phyloP scores from a whole-genome alignment of 495 filamentous ascomycete species.

The Aspergillus cristatus region DNA sequence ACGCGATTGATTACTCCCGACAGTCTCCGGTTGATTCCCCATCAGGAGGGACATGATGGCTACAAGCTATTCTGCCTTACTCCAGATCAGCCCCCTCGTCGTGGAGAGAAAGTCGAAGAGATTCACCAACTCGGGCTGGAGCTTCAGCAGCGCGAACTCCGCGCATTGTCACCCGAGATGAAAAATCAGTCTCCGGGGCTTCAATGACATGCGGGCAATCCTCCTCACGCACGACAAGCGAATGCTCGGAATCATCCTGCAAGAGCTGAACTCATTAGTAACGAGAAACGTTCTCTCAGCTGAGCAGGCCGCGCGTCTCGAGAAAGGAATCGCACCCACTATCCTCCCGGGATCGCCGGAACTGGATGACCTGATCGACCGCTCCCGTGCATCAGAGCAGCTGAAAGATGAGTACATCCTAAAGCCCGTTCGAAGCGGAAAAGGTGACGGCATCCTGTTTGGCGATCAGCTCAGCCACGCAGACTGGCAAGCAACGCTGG shows the following conservation, averaged over 20 bases:
- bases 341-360: slow-evolving; percentile 14
- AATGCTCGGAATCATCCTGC: slow-evolving; percentile 31
- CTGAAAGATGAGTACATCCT: slow-evolving; percentile 24
- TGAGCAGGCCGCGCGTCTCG: slow-evolving; percentile 17
- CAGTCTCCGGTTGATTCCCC: slow-evolving; percentile 12
- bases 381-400: neutral
- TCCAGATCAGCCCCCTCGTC: neutral
- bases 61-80: slow-evolving; percentile 19
- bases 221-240: slow-evolving; percentile 38
- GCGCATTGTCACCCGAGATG: slow-evolving; percentile 17
- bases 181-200: slow-evolving; percentile 23
- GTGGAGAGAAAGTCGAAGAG: slow-evolving; percentile 22
- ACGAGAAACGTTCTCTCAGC: slow-evolving; percentile 12
- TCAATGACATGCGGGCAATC: slow-evolving; percentile 36
- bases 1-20: slow-evolving; percentile 10
- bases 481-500: slow-evolving; percentile 17
- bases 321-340: slow-evolving; percentile 13
- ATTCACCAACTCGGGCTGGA: slow-evolving; percentile 34
- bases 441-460: slow-evolving; percentile 35
- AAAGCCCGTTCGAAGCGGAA: slow-evolving; percentile 29
- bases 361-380: slow-evolving; percentile 6
- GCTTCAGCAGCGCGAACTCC: slow-evolving; percentile 33
- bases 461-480: slow-evolving; percentile 22
- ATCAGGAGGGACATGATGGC: slow-evolving; percentile 1
- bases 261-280: slow-evolving; percentile 26